Base-by-base conservation (phyloP, 306 rosid species). In the Vicia faba region DNA sequence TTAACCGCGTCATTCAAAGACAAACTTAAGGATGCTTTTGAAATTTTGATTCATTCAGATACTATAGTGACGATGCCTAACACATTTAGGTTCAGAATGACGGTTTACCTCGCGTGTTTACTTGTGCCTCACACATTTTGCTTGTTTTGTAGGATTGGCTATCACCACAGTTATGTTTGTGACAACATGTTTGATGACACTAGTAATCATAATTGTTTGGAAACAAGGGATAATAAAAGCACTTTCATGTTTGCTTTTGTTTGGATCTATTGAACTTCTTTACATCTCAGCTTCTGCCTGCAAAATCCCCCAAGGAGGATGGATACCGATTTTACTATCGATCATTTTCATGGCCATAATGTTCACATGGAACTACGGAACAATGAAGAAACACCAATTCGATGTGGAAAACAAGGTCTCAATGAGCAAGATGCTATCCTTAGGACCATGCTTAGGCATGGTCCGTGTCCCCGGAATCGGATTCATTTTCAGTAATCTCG, bases 161-260 rank as follows among this genome's bases (percentile, higher is more conserved):
- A 53, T 64, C 33, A 78, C 69, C 25, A 78, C 74, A 31, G 78
- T 78, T 15, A 78, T 78, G 82, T 72, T 78, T 40, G 82, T 78
- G 65, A 78, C 82, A 66, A 78, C 82, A 51, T 78, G 89, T 70
- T 77, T 91, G 80, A 88, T 88, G 96, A 64, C 84, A 38, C 76
- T 91, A 16, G 88, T 86, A 46, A 86, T 86, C 46, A 46, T 83
- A 23, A 75, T 86, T 11, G 87, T 88, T 23, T 86, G 96, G 97
- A 86, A 86, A 77, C 67, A 76, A 68, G 84, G 76, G 23, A 63
- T 82, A 25, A 11, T 72, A 10, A 70, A 35, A 59, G 86, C 88
- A 66, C 26, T 88, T 31, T 46, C 56, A 23, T 78, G 70, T 67
- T 66, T 72, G 39, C 38, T 72, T 1, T 51, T 78, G 43, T 78